Conservation (phyloP, 2,329 filamentous ascomycete genomes). For the Arthroderma sp. region DNA sequence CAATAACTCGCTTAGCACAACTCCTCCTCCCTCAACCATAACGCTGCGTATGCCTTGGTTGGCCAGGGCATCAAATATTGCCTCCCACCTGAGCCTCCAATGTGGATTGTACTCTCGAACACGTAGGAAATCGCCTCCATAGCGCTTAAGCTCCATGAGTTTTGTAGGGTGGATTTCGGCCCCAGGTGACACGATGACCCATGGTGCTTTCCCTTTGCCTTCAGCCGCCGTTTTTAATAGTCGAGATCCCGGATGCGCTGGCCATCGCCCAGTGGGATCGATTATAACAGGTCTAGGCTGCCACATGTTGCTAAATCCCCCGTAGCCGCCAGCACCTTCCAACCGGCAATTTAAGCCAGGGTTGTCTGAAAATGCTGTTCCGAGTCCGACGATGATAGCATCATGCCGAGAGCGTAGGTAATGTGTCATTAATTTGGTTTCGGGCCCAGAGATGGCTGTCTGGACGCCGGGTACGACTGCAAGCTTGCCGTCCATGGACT, state of each 20-base stretch:
- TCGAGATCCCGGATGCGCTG: slow-evolving; percentile 45
- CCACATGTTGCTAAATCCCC: slow-evolving; percentile 35
- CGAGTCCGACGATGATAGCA: slow-evolving; percentile 73
- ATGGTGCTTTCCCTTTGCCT: slow-evolving; percentile 59
- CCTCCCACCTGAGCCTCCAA: slow-evolving; percentile 48
- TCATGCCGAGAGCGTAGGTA: slow-evolving; percentile 73
- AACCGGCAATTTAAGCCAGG: slow-evolving; percentile 79
- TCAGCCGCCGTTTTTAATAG: slow-evolving; percentile 52
- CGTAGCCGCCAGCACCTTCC: slow-evolving; percentile 44
- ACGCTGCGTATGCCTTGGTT: slow-evolving; percentile 56
- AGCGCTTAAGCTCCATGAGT: slow-evolving; percentile 31
- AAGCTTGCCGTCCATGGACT: slow-evolving; percentile 72
- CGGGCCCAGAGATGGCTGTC: slow-evolving; percentile 67
- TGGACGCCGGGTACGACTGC: slow-evolving; percentile 65
- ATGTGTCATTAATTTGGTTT: slow-evolving; percentile 88
- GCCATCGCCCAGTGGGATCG: slow-evolving; percentile 67
- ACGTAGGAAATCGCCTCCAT: slow-evolving; percentile 34
- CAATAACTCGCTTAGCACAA: slow-evolving; percentile 72
- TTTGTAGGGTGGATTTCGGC: slow-evolving; percentile 35
- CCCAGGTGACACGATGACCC: slow-evolving; percentile 46
- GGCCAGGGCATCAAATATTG: slow-evolving; percentile 46
- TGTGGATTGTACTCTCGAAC: slow-evolving; percentile 26
- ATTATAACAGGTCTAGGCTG: slow-evolving; percentile 75
- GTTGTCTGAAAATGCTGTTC: slow-evolving; percentile 72
- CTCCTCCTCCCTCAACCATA: slow-evolving; percentile 83